phyloP scores from a whole-genome alignment of 2,329 filamentous ascomycete genomes.

The Aspergillus pseudoglaucus region DNA sequence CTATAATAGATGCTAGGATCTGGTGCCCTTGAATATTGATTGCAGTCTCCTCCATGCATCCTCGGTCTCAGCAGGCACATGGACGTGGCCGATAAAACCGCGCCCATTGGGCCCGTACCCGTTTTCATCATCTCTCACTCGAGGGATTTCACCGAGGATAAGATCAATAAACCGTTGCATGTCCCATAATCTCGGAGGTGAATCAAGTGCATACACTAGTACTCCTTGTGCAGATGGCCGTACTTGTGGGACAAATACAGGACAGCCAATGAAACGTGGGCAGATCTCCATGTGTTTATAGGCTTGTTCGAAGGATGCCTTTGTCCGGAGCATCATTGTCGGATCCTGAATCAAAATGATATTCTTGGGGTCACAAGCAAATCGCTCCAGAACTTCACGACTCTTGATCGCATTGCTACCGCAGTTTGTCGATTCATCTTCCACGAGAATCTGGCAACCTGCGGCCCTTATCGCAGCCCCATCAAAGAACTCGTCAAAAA shows the following conservation, averaged over 20 bases:
- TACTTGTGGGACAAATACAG: slow-evolving; percentile 14
- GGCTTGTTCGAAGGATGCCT: slow-evolving; percentile 35
- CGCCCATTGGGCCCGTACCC: slow-evolving; percentile 42
- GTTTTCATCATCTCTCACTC: slow-evolving; percentile 36
- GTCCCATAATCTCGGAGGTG: slow-evolving; percentile 28
- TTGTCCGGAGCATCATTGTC: slow-evolving; percentile 40
- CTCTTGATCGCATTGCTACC: slow-evolving; percentile 39
- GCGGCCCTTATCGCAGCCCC: slow-evolving; percentile 15
- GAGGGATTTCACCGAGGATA: slow-evolving; percentile 39
- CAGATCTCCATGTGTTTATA: slow-evolving; percentile 20
- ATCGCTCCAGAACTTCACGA: slow-evolving; percentile 27
- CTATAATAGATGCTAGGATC: no score
- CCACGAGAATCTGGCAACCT: slow-evolving; percentile 32
- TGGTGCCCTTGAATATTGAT: no score
- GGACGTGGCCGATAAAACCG: slow-evolving; percentile 40
- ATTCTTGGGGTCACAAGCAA: slow-evolving; percentile 14
- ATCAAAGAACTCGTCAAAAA: slow-evolving; percentile 22
- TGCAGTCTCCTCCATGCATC: slow-evolving; percentile 23
- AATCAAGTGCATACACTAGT: slow-evolving; percentile 5
- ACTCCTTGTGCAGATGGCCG: background rate
- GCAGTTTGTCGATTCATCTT: slow-evolving; percentile 43
- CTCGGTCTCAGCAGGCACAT: slow-evolving; percentile 33
- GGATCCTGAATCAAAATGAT: slow-evolving; percentile 40
- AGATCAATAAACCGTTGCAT: slow-evolving; percentile 36
- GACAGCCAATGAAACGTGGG: slow-evolving; percentile 20